Conservation (phyloP, 768 basidiomycete species). For the Harrya chromipes region DNA sequence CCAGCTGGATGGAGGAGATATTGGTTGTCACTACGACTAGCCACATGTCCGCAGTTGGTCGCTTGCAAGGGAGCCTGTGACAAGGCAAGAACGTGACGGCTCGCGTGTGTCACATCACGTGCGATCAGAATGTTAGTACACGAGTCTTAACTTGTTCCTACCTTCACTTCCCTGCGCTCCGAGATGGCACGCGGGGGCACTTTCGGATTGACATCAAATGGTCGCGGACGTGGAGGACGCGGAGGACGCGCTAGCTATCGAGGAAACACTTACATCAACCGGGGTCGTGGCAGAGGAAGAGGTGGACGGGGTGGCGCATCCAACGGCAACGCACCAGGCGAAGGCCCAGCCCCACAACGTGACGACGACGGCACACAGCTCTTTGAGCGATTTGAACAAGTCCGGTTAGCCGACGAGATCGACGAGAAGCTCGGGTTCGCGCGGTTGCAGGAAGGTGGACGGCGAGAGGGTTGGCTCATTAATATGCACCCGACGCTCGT, state of each 20-base stretch:
- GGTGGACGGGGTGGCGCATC: constrained; percentile 32
- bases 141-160: not conserved
- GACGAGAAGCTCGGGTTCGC: constrained; percentile 93
- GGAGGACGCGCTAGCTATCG: constrained; percentile 37
- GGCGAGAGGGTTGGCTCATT: constrained; percentile 89
- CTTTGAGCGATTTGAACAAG: constrained; percentile 83
- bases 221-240: constrained; percentile 39
- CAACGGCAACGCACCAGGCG: constrained; percentile 35
- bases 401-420: constrained; percentile 74
- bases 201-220: constrained; percentile 55
- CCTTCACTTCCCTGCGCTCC: not conserved
- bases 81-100: constrained; percentile 13
- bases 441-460: constrained; percentile 72
- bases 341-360: constrained; percentile 54
- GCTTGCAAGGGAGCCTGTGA: no score
- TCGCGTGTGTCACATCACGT: constrained; percentile 29
- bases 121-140: constrained; percentile 2
- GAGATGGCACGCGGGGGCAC: constrained; percentile 44
- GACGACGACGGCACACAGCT: constrained; percentile 90
- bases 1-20: no score
- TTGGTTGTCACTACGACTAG: no score
- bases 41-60: no score
- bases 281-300: constrained; percentile 50
- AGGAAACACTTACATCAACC: constrained; percentile 37
- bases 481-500: constrained; percentile 98